Evolutionary conservation across 2,329 filamentous ascomycete species (phyloP).

Genomic region (Cordyceps javanica): DNA sequence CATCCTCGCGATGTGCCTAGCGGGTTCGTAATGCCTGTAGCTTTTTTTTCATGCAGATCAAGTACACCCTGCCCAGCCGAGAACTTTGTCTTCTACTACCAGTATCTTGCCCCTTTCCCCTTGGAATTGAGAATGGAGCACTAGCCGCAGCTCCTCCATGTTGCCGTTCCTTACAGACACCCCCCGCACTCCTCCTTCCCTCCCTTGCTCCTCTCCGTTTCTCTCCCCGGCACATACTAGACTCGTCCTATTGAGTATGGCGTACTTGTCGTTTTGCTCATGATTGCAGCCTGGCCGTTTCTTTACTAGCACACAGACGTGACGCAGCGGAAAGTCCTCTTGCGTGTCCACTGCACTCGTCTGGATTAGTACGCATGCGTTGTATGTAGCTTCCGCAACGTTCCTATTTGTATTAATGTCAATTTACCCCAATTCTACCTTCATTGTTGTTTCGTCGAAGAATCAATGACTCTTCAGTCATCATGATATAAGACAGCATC

Average conservation of each 20-base stretch:
- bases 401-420: neutral
- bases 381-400: neutral
- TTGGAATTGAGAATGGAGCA: neutral
- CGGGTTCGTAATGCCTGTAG: neutral
- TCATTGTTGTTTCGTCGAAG: neutral
- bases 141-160: neutral
- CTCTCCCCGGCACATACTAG: neutral
- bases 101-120: constrained; percentile 4
- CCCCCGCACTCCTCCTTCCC: neutral
- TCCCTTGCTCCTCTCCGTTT: too few relatives aligned
- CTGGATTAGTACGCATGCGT: neutral
- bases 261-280: neutral
- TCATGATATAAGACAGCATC: constrained; percentile 2
- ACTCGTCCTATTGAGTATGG: constrained; percentile 2
- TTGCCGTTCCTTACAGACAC: neutral
- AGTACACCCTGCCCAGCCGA: neutral
- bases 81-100: neutral
- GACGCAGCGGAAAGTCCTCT: neutral
- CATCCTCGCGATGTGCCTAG: neutral
- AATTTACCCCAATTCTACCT: neutral
- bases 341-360: neutral
- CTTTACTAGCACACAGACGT: neutral
- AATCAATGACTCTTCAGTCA: neutral
- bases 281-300: neutral
- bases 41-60: constrained; percentile 4